Conservation (phyloP, 2,329 filamentous ascomycete species). For the Lachnellula hyalina region DNA sequence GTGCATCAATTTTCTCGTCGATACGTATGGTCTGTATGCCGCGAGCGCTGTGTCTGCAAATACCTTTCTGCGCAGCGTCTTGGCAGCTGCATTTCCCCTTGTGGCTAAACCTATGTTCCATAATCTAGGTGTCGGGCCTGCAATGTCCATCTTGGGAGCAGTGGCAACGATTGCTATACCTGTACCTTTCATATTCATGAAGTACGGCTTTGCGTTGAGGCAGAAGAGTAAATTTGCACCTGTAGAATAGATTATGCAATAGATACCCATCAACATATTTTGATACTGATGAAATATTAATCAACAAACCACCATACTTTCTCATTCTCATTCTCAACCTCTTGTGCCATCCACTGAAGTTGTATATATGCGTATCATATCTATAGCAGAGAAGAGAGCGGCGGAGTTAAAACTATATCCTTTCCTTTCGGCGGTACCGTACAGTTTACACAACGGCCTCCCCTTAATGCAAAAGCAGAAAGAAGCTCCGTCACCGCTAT, state of each 20-base stretch:
- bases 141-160: slow-evolving; percentile 56
- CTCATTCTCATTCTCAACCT: neutral
- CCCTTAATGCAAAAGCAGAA: too few species aligned
- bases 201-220: slow-evolving; percentile 33
- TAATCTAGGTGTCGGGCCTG: slow-evolving; percentile 59
- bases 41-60: slow-evolving; percentile 42
- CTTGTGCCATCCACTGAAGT: neutral
- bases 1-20: slow-evolving; percentile 31
- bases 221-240: slow-evolving; percentile 41
- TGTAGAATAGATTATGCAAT: slow-evolving; percentile 6
- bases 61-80: slow-evolving; percentile 38
- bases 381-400: too few species aligned
- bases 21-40: slow-evolving; percentile 44
- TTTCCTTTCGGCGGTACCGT: too few species aligned
- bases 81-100: slow-evolving; percentile 43
- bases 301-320: slow-evolving; percentile 5
- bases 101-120: slow-evolving; percentile 49
- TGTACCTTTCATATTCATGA: slow-evolving; percentile 51
- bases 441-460: too few species aligned
- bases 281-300: neutral
- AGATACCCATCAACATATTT: neutral
- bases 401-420: too few species aligned
- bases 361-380: too few species aligned
- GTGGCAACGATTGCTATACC: slow-evolving; percentile 50
- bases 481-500: too few species aligned